A percentile compares a stretch with the other conserved stretches of the same genome.
phyloP scores from a whole-genome alignment of 805 yeast genomes.

The Metschnikowia sp. region DNA sequence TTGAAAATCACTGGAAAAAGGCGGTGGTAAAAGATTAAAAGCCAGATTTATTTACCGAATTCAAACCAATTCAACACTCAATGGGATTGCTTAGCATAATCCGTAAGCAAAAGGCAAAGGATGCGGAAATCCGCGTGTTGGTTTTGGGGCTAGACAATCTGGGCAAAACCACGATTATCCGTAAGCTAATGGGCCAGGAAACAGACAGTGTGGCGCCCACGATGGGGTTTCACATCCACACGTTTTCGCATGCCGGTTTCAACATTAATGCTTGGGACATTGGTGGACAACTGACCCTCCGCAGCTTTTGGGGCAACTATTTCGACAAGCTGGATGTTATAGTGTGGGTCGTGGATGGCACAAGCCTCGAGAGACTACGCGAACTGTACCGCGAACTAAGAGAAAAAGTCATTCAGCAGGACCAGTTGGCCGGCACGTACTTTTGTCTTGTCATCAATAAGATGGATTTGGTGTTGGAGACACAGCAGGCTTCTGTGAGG shows the following conservation, averaged over 20 bases:
- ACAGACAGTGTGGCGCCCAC: conserved; percentile 72
- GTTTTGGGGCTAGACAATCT: conserved; percentile 86
- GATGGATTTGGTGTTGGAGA: conserved; percentile 50
- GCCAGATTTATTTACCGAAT: neutral
- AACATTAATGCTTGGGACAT: conserved; percentile 77
- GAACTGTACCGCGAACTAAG: conserved; percentile 68
- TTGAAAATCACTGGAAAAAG: neutral
- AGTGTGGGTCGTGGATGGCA: conserved; percentile 82
- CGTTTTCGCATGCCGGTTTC: conserved; percentile 43
- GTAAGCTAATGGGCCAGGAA: conserved; percentile 49
- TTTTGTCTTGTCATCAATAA: conserved; percentile 74
- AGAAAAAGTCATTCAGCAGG: conserved; percentile 58
- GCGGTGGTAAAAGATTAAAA: too few species aligned
- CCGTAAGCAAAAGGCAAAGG: conserved; percentile 78
- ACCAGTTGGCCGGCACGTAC: conserved; percentile 64
- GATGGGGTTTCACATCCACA: conserved; percentile 80
- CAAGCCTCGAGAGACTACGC: conserved; percentile 53
- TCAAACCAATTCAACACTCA: neutral
- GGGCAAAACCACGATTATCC: conserved; percentile 85
- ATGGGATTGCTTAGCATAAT: conserved; percentile 86
- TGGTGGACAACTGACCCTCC: conserved; percentile 57
- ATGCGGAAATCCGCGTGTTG: conserved; percentile 68
- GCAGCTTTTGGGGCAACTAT: conserved; percentile 69
- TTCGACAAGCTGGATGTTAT: conserved; percentile 74
- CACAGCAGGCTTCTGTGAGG: conserved; percentile 17